Percentiles rank a stretch among this genome's conserved stretches.
phyloP scores from a whole-genome alignment of 2,329 filamentous ascomycete species.

The Calonectria montana region DNA sequence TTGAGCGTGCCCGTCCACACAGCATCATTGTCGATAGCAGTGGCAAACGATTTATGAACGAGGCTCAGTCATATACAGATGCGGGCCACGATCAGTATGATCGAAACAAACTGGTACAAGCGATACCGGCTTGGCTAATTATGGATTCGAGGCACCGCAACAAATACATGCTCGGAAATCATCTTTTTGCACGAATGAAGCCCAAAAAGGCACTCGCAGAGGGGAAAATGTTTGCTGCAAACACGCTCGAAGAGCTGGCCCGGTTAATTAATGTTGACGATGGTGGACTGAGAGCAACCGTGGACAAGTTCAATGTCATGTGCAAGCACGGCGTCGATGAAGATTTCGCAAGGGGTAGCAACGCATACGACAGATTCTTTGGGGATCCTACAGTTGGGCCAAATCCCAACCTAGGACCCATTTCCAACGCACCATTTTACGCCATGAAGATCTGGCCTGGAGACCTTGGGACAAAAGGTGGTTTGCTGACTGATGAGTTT shows the following conservation, averaged over 20 bases:
- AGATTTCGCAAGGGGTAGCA: background rate
- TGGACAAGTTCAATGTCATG: background rate
- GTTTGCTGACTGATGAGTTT: background rate
- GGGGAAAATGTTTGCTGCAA: background rate
- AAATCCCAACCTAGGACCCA: background rate
- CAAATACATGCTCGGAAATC: background rate
- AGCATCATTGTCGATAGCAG: background rate
- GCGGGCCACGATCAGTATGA: background rate
- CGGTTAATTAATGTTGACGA: background rate
- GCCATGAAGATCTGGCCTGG: background rate
- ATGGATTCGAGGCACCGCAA: background rate
- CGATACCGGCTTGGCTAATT: background rate
- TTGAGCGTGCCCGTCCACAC: constrained; percentile 11
- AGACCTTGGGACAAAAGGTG: background rate
- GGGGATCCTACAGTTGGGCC: background rate
- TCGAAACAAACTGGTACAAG: background rate
- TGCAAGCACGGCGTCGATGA: background rate
- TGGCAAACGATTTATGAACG: background rate
- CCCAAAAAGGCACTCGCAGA: background rate
- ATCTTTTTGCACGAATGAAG: background rate
- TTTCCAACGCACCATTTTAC: background rate
- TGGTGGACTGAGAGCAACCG: background rate
- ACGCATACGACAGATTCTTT: background rate
- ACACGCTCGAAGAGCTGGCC: background rate
- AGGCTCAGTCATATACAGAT: background rate